phyloP scores from a whole-genome alignment of 1,284 basidiomycete genomes.

The Bjerkandera adusta region DNA sequence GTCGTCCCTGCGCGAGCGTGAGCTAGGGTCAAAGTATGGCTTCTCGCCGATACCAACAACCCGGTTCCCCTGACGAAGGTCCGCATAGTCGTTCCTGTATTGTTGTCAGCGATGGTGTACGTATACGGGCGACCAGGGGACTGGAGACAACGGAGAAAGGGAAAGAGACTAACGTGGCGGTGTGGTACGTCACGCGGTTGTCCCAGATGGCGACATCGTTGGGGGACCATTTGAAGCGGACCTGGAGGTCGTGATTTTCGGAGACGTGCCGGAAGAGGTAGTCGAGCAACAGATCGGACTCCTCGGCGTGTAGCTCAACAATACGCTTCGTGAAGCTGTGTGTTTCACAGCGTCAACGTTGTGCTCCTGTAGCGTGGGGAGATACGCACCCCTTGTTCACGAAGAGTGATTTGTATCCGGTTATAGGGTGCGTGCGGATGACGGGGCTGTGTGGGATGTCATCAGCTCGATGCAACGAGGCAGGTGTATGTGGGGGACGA shows the following conservation, averaged over 20 bases:
- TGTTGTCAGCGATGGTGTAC: not conserved
- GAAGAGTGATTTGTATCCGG: conserved; percentile 65
- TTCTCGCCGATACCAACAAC: conserved; percentile 48
- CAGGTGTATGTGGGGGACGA: not conserved
- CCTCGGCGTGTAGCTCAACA: conserved; percentile 55
- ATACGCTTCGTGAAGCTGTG: conserved; percentile 61
- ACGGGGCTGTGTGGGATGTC: conserved; percentile 36
- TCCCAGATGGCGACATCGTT: conserved; percentile 59
- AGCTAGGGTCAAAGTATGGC: conserved; percentile 56
- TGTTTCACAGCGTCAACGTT: not conserved
- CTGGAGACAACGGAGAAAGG: not conserved
- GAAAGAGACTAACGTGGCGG: conserved; percentile 38
- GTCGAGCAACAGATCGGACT: conserved; percentile 51
- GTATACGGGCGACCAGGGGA: not conserved
- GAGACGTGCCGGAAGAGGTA: conserved; percentile 47
- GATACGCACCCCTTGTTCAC: conserved; percentile 48
- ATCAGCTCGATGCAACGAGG: not conserved
- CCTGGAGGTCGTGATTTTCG: conserved; percentile 66
- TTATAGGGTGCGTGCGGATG: conserved; percentile 57
- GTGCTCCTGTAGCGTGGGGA: not conserved
- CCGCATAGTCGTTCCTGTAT: conserved; percentile 45
- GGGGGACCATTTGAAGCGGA: conserved; percentile 44
- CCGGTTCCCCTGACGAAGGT: conserved; percentile 41
- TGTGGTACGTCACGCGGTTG: conserved; percentile 51
- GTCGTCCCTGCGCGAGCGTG: conserved; percentile 44